These are phyloP conservation scores for Vitis vinifera DNA, from an alignment of 164 flowering plant genomes.

Conservation along the genomic window DNA sequence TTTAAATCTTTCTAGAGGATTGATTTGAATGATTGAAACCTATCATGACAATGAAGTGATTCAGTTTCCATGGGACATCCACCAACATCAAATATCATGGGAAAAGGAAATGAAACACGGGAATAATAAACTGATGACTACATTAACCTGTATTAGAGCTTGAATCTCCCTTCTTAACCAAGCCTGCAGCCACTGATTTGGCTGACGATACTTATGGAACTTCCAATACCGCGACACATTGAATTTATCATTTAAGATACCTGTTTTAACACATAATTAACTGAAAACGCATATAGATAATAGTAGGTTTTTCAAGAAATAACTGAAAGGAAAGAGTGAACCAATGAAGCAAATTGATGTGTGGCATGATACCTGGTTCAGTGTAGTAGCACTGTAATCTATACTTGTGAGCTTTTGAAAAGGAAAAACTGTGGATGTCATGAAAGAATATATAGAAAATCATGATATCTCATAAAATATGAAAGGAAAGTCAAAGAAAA, in stretches of 20 bases:
- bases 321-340: neutral
- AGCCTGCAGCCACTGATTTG: conserved; percentile 54
- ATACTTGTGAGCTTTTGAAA: conserved; percentile 62
- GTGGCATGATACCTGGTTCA: conserved; percentile 48
- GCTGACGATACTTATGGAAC: conserved; percentile 55
- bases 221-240: conserved; percentile 64
- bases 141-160: conserved; percentile 66
- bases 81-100: too few species aligned
- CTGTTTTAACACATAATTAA: conserved; percentile 29
- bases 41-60: too few species aligned
- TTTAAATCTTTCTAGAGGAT: too few species aligned
- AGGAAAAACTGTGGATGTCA: conserved; percentile 45
- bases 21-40: too few species aligned
- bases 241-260: conserved; percentile 43
- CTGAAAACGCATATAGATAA: conserved; percentile 3
- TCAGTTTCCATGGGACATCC: too few species aligned
- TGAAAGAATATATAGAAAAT: neutral
- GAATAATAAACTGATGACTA: neutral
- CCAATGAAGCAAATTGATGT: conserved; percentile 1
- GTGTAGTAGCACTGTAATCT: conserved; percentile 75
- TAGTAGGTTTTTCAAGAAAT: neutral
- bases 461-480: neutral
- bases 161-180: conserved; percentile 89
- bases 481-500: neutral
- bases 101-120: too few species aligned